Percentiles rank a stretch among this genome's conserved stretches.
phyloP scores from a whole-genome alignment of 176 grass and related monocot genomes.

The Poa pratensis region DNA sequence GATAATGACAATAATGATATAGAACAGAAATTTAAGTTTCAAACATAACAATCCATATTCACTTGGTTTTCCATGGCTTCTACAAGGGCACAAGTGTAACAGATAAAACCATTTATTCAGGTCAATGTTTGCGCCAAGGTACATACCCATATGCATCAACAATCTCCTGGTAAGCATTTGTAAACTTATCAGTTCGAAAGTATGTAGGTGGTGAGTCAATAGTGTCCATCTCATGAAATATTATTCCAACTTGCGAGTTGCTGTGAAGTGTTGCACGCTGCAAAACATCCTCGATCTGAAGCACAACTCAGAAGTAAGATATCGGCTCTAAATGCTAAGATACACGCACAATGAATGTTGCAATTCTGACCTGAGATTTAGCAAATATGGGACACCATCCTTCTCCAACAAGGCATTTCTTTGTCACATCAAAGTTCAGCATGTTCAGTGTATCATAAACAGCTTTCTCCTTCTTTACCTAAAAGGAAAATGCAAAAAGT shows the following conservation, averaged over 20 bases:
- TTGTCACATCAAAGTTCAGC: slow-evolving; percentile 99
- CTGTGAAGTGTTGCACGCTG: slow-evolving; percentile 85
- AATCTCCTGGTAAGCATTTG: slow-evolving; percentile 96
- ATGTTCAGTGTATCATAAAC: slow-evolving; percentile 98
- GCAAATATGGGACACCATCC: slow-evolving; percentile 99
- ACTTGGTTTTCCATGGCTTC: slow-evolving; percentile 20
- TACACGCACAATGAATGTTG: slow-evolving; percentile 7
- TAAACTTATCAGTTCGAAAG: slow-evolving; percentile 95
- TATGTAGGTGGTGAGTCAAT: slow-evolving; percentile 89
- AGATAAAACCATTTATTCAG: slow-evolving; percentile 29
- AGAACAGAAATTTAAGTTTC: slow-evolving; percentile 4
- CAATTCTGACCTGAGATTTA: slow-evolving; percentile 78
- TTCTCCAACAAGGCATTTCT: slow-evolving; percentile 99
- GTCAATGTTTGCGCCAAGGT: background rate
- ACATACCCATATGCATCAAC: slow-evolving; percentile 97
- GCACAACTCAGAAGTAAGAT: slow-evolving; percentile 43
- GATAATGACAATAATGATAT: background rate
- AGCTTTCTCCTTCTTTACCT: slow-evolving; percentile 99
- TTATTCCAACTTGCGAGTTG: slow-evolving; percentile 98
- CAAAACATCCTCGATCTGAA: slow-evolving; percentile 93
- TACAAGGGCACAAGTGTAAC: slow-evolving; percentile 12
- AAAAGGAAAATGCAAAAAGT: slow-evolving; percentile 39
- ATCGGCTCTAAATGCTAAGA: slow-evolving; percentile 20
- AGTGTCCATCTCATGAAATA: slow-evolving; percentile 98
- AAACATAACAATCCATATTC: slow-evolving; percentile 10